phyloP scores from a whole-genome alignment of 805 yeast species.

The Candida ulmi region DNA sequence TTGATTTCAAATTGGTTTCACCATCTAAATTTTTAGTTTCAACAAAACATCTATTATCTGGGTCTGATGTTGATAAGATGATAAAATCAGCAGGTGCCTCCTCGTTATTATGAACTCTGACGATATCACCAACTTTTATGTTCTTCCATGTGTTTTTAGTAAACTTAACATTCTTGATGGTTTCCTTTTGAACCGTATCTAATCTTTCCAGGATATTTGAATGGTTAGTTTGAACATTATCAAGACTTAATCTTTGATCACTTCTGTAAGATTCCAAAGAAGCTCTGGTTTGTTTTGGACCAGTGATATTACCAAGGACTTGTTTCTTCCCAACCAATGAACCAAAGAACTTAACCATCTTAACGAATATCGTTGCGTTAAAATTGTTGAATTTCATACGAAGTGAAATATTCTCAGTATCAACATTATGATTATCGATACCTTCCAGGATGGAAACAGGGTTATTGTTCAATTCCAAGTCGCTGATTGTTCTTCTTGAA shows the following conservation, averaged over 20 bases:
- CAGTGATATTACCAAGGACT: background rate
- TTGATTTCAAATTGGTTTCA: constrained; percentile 70
- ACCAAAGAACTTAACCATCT: constrained; percentile 22
- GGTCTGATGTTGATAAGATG: constrained; percentile 59
- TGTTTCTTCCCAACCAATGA: constrained; percentile 6
- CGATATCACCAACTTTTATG: constrained; percentile 67
- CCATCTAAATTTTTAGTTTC: constrained; percentile 85
- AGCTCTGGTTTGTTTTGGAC: constrained; percentile 23
- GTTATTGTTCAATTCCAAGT: constrained; percentile 72
- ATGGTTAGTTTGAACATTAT: background rate
- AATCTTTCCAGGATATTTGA: background rate
- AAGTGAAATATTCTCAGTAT: constrained; percentile 53
- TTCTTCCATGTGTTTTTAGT: constrained; percentile 57
- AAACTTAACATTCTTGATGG: constrained; percentile 39
- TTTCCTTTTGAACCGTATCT: constrained; percentile 33
- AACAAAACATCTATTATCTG: constrained; percentile 63
- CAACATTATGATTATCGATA: constrained; percentile 52
- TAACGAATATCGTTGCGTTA: constrained; percentile 27
- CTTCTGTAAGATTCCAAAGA: constrained; percentile 33
- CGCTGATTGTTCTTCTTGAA: constrained; percentile 65
- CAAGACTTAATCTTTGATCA: constrained; percentile 17
- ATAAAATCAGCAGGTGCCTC: constrained; percentile 78
- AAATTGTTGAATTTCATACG: constrained; percentile 71
- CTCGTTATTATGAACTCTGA: constrained; percentile 67
- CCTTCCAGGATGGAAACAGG: constrained; percentile 58